Conservation (phyloP, 345 rosid genomes). For the Eutrema heterophyllum region DNA sequence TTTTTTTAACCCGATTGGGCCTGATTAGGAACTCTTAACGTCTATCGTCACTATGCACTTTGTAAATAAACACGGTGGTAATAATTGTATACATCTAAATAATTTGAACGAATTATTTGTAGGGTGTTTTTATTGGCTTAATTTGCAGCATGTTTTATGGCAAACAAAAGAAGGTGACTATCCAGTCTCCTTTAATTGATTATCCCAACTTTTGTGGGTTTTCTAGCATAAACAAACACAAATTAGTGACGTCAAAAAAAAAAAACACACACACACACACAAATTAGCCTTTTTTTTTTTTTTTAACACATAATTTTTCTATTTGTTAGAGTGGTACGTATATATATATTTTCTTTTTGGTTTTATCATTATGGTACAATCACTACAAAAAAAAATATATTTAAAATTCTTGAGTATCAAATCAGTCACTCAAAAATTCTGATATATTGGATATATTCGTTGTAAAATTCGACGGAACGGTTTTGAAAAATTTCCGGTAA, state of each 20-base stretch:
- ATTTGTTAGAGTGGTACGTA: background rate
- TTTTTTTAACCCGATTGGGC: too few species aligned
- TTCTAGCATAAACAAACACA: background rate
- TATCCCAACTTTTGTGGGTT: background rate
- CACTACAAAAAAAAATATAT: background rate
- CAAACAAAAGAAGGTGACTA: background rate
- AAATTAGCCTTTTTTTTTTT: background rate
- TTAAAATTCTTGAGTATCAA: background rate
- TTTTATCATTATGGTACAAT: background rate
- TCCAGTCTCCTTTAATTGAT: background rate
- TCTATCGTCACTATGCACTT: background rate
- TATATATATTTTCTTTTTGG: background rate
- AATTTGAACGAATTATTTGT: background rate
- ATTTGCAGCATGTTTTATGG: background rate
- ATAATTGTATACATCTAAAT: background rate
- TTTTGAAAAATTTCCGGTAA: background rate
- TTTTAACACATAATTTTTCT: background rate
- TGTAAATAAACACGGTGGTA: background rate
- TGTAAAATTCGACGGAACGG: background rate
- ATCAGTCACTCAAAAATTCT: too few species aligned
- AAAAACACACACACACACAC: too few species aligned
- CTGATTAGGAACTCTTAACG: too few species aligned
- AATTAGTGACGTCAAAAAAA: background rate
- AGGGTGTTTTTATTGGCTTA: background rate
- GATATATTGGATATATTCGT: background rate